Conservation (phyloP, 2,329 filamentous ascomycete genomes). For the Cercospora berteroae region DNA sequence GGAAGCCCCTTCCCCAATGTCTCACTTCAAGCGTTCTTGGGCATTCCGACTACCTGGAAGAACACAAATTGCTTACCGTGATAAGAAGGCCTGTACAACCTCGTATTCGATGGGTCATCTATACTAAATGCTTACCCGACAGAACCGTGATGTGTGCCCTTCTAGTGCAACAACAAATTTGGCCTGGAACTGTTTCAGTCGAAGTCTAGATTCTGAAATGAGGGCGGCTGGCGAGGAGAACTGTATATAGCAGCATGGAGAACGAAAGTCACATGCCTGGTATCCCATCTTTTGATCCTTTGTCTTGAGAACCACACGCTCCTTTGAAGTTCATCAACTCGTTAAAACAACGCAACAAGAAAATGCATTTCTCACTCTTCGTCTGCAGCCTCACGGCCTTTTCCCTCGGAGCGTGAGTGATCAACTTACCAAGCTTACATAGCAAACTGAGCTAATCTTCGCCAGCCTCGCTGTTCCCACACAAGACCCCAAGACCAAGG, state of each 20-base stretch:
- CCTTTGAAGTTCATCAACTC: background rate
- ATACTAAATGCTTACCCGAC: background rate
- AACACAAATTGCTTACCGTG: background rate
- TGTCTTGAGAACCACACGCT: background rate
- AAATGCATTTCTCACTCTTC: background rate
- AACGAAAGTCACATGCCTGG: background rate
- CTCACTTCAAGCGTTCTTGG: background rate
- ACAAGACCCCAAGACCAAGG: background rate
- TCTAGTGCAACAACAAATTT: background rate
- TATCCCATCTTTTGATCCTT: background rate
- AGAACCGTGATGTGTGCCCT: background rate
- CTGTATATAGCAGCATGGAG: background rate
- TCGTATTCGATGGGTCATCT: background rate
- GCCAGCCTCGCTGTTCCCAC: background rate
- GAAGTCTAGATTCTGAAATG: background rate
- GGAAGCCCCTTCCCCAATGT: background rate
- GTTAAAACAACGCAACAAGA: background rate
- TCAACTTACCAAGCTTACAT: background rate
- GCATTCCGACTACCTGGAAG: background rate
- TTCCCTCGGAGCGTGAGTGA: background rate
- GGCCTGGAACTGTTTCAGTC: background rate
- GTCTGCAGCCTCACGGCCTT: background rate
- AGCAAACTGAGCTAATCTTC: background rate
- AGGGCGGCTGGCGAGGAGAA: background rate
- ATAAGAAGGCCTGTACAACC: background rate